phyloP scores from a whole-genome alignment of 1,284 basidiomycete genomes.

The Porogramme epimiltina region DNA sequence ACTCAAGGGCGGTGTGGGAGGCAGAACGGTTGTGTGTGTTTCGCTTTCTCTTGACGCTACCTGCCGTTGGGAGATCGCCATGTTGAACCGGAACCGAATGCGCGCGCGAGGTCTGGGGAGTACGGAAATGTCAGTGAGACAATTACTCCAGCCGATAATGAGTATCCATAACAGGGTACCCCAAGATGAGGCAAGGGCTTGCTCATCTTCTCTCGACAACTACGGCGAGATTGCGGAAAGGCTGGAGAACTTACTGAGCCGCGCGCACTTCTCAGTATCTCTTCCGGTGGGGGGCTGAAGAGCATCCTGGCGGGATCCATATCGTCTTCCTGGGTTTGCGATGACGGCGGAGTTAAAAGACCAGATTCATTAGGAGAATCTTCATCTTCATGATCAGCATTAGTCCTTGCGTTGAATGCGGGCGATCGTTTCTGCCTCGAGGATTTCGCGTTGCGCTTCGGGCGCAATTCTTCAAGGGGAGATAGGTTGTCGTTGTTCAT shows the following conservation, averaged over 20 bases:
- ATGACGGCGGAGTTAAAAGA: slow-evolving; percentile 32
- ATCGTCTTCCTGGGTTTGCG: slow-evolving; percentile 24
- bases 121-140: not conserved
- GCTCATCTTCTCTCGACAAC: too few species aligned
- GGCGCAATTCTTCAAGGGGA: slow-evolving; percentile 13
- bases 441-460: slow-evolving; percentile 23
- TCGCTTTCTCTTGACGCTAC: slow-evolving; percentile 39
- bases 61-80: slow-evolving; percentile 6
- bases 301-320: slow-evolving; percentile 34
- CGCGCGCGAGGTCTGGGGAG: slow-evolving; percentile 20
- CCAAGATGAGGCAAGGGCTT: too few species aligned
- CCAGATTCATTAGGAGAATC: slow-evolving; percentile 19
- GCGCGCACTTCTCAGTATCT: slow-evolving; percentile 30
- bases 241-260: slow-evolving; percentile 24
- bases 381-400: slow-evolving; percentile 15
- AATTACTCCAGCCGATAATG: too few species aligned
- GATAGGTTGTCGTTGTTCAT: slow-evolving; percentile 17
- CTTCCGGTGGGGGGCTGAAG: slow-evolving; percentile 51
- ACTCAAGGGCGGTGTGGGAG: slow-evolving; percentile 16
- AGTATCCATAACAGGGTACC: too few species aligned
- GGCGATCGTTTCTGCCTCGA: slow-evolving; percentile 25
- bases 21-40: slow-evolving; percentile 14
- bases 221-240: too few species aligned
- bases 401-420: slow-evolving; percentile 10
- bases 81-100: slow-evolving; percentile 18